A percentile compares a stretch with the other conserved stretches of the same genome.
Evolutionary conservation across 2,329 filamentous ascomycete species (phyloP).

Genomic region (Leptographium radiaticola): DNA sequence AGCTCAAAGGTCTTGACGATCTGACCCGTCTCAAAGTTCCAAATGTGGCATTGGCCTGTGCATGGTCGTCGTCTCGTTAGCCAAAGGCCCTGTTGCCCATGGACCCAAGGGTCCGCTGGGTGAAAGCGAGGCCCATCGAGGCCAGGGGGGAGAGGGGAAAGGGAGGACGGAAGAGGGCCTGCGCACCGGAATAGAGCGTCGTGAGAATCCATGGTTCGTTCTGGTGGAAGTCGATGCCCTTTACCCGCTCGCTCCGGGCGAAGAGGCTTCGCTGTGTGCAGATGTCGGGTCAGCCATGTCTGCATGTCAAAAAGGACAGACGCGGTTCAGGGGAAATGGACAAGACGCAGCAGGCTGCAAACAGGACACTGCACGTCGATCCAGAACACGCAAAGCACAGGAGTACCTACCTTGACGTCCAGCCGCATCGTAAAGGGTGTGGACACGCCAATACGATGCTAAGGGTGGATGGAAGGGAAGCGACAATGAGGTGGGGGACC

Average conservation of each 20-base stretch:
- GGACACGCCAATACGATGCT: slow-evolving; percentile 1
- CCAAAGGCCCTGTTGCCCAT: neutral
- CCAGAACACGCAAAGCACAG: neutral
- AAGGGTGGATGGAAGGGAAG: neutral
- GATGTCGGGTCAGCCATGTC: neutral
- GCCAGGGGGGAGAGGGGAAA: neutral
- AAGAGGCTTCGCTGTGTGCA: slow-evolving; percentile 12
- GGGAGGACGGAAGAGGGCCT: slow-evolving; percentile 20
- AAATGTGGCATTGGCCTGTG: slow-evolving; percentile 92
- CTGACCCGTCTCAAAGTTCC: slow-evolving; percentile 93
- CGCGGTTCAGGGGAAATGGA: neutral
- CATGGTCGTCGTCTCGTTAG: neutral
- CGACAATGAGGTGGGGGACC: neutral
- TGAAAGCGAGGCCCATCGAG: neutral
- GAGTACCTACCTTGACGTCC: slow-evolving; percentile 11
- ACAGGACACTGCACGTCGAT: neutral
- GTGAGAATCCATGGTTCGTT: slow-evolving; percentile 39
- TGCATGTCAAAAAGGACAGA: neutral
- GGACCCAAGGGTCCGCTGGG: neutral
- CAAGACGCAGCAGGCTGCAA: no score
- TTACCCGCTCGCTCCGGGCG: slow-evolving; percentile 13
- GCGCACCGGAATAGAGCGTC: slow-evolving; percentile 77
- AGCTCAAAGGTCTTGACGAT: slow-evolving; percentile 99
- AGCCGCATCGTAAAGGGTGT: slow-evolving; percentile 12
- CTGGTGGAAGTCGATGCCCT: slow-evolving; percentile 14